Base-by-base conservation (phyloP, 257 asterid species). In the Catharanthus roseus region DNA sequence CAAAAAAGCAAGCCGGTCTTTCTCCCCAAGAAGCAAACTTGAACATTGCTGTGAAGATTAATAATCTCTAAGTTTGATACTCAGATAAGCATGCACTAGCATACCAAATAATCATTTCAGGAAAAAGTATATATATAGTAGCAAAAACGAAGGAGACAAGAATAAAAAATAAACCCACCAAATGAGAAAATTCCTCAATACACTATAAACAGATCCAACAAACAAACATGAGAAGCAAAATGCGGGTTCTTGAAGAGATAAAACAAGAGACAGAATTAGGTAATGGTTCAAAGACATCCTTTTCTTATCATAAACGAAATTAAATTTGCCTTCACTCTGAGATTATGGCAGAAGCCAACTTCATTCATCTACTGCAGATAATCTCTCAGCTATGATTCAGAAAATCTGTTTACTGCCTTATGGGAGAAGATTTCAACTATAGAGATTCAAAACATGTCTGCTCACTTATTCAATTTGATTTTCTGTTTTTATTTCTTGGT, bases 1-100 rank as follows among this genome's bases (percentile, higher is more conserved):
- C 65, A 93, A 80, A 76, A 65, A 76, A 12, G 41, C 82, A 45
- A 58, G 82, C 67, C 88, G 86, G 2, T 70, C 84, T 68, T 81
- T 83, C 72, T 91, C 99, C 19, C 42, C 78, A 70, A 93, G 89
- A 75, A 93, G 93, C 72, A 88, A 74, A 54, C 82, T 81, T 54
- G 99, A 85, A 81, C 98, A 93, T 68, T 76, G 81, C 98, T 93
- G 79, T 74, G 54, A 42, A 50, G 45, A 21, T 67, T 5, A 34
- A 42, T 34, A 64, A 29, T 53, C 29, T 72, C 65, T 47, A 64
- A 58, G 39, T 60, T 10, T 51, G 39, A 36, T 34, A 13, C 13
- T 33, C 28, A 9, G 33, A 47, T n/a, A n/a, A n/a, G n/a, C n/a
- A n/a, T n/a, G n/a, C n/a, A n/a, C n/a, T n/a, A n/a, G n/a, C n/a